Base-by-base conservation (phyloP, 2,329 filamentous ascomycete species). In the Calonectria naviculata region DNA sequence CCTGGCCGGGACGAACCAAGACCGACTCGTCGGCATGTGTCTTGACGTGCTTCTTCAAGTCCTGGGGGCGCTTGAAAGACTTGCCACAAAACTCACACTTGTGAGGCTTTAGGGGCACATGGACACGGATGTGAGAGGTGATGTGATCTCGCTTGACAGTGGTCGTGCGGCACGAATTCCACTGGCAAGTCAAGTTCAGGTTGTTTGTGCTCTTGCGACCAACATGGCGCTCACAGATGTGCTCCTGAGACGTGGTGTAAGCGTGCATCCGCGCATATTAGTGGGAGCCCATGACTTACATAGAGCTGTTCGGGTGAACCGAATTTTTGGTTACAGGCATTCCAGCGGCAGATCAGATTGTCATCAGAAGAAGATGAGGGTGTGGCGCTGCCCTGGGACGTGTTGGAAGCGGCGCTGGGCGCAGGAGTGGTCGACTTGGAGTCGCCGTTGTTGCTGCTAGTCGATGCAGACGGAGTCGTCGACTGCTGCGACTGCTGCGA, bases 161-260 rank as follows among this genome's bases (percentile, higher is more conserved):
- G 58, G 95, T 98, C 26, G 96, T 98, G 74, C 95, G 92, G 87
- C 97, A 99, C 75, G 93, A 93, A 78, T 95, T 97, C 97, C 97
- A 99, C 83, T 97, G 94, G 86, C 97, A 99, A 66, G 95, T 98
- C 82, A 99, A 85, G 84, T 97, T 98, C 80, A 99, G 89, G 85
- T 99, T 99, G 88, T 98, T 98, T 81, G 97, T 99, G 87, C 94
- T 97, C 89, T 99, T 99, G 85, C 97, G 95, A 75, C 97, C 97
- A 82, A 99, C 95, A 88, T 99, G 97, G 81, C 95, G 94, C 83
- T 98, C 97, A 85, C 97, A 98, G 77, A 99, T 95, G 84, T 99
- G 97, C 80, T 98, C 96, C 95, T 98, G 26, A 44, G 31, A 31
- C 46, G 34, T 19, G 29, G 38, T 58, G 64, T 67, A 21, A 67